Percentiles rank a stretch among this genome's conserved stretches.
These are phyloP conservation scores for Coccinonectria pachysandricola DNA, from an alignment of 2,329 filamentous ascomycete genomes.

Conservation along the genomic window DNA sequence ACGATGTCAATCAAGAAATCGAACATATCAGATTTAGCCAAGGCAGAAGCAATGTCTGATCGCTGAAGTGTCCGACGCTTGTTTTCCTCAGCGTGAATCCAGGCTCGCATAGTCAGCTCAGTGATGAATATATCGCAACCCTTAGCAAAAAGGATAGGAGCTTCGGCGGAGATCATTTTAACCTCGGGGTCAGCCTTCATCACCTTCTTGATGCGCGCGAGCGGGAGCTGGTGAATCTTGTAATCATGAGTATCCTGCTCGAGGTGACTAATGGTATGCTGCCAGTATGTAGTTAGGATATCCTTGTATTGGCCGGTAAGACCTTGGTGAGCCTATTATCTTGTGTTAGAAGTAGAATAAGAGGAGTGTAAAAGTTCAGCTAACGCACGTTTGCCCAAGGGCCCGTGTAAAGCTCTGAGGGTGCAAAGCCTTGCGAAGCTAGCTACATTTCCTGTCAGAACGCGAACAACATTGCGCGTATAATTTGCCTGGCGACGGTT, in stretches of 20 bases:
- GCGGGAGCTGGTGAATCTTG: conserved; percentile 90
- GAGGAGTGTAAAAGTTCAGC: background rate
- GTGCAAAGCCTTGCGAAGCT: conserved; percentile 76
- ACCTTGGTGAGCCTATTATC: conserved; percentile 77
- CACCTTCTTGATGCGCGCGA: conserved; percentile 99
- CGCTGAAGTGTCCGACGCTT: conserved; percentile 91
- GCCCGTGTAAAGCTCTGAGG: conserved; percentile 87
- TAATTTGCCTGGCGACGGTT: too few species aligned
- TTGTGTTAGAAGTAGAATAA: too few species aligned
- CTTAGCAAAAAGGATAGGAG: conserved; percentile 94
- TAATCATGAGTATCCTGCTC: conserved; percentile 96
- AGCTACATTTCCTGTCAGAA: conserved; percentile 54
- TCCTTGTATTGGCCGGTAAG: conserved; percentile 88
- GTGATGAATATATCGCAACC: conserved; percentile 99
- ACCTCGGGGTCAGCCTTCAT: conserved; percentile 99
- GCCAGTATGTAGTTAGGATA: conserved; percentile 98
- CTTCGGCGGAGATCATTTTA: conserved; percentile 99
- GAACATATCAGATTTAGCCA: conserved; percentile 99
- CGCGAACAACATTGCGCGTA: too few species aligned
- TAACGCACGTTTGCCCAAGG: conserved; percentile 82
- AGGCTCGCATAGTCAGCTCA: conserved; percentile 96
- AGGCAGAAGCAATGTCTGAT: conserved; percentile 89
- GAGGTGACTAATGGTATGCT: conserved; percentile 92
- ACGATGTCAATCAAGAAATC: conserved; percentile 99
- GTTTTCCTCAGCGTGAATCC: conserved; percentile 99